Conservation (phyloP, 345 rosid genomes). For the Clausena lansium region DNA sequence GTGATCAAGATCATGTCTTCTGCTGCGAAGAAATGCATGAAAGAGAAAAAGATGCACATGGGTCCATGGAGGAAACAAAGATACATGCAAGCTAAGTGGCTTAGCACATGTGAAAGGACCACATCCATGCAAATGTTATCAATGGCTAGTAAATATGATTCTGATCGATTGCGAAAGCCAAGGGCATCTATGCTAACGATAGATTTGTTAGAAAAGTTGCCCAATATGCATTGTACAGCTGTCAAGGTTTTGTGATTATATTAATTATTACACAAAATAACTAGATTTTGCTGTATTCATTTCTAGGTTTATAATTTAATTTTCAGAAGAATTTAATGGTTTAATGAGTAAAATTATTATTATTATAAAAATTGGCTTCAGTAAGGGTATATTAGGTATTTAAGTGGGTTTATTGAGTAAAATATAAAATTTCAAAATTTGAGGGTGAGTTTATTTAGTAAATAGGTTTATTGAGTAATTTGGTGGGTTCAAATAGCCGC, state of each 20-base stretch:
- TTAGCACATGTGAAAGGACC: constrained; percentile 32
- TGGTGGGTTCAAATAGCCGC: too few relatives aligned
- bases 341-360: too few relatives aligned
- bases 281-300: not conserved
- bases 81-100: constrained; percentile 62
- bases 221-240: constrained; percentile 35
- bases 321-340: too few relatives aligned
- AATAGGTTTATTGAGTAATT: too few relatives aligned
- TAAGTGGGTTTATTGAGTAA: too few relatives aligned
- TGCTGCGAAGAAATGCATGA: constrained; percentile 60
- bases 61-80: constrained; percentile 62
- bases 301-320: not conserved
- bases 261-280: too few relatives aligned
- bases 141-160: not conserved
- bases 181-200: constrained; percentile 47
- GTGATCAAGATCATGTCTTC: constrained; percentile 38
- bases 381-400: too few relatives aligned
- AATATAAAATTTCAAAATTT: too few relatives aligned
- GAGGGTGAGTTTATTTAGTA: too few relatives aligned
- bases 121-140: constrained; percentile 19
- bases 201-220: constrained; percentile 39
- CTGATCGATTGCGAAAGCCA: constrained; percentile 27
- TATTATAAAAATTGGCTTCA: too few relatives aligned
- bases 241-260: constrained; percentile 36
- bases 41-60: constrained; percentile 55